phyloP scores from a whole-genome alignment of 345 rosid genomes.

The Gossypioides kirkii region DNA sequence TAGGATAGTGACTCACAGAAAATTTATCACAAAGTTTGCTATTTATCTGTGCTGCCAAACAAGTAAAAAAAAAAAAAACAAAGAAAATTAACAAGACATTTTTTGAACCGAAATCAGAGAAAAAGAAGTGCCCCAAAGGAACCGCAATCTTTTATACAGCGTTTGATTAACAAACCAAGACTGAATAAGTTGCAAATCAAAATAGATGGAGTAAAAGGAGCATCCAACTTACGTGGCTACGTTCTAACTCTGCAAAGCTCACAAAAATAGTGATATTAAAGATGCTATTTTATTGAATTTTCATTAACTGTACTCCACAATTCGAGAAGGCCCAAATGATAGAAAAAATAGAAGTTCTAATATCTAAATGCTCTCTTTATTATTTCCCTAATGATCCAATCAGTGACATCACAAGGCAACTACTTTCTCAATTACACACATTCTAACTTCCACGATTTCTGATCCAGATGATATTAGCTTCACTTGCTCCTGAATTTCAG shows the following conservation, averaged over 20 bases:
- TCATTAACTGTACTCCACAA: background rate
- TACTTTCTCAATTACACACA: background rate
- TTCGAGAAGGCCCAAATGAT: background rate
- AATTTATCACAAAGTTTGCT: slow-evolving; percentile 76
- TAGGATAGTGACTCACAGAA: slow-evolving; percentile 81
- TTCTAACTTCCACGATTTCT: background rate
- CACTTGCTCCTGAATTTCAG: background rate
- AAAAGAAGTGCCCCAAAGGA: slow-evolving; percentile 2
- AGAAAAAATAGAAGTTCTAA: background rate
- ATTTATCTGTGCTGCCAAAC: slow-evolving; percentile 89
- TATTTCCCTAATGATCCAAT: background rate
- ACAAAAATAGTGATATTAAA: background rate
- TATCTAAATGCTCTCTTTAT: background rate
- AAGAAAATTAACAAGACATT: slow-evolving; percentile 25
- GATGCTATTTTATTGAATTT: background rate
- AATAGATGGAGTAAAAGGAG: background rate
- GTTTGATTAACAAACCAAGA: background rate
- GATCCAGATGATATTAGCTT: background rate
- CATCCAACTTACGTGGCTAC: background rate
- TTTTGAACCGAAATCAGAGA: background rate
- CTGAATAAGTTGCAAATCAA: background rate
- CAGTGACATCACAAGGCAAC: background rate
- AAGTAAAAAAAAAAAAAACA: slow-evolving; percentile 23
- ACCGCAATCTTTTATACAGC: background rate
- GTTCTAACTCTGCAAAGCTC: background rate